These are phyloP conservation scores for Cryptosporidium xiaoi DNA, from an alignment of 169 alveolate genomes.

Conservation along the genomic window DNA sequence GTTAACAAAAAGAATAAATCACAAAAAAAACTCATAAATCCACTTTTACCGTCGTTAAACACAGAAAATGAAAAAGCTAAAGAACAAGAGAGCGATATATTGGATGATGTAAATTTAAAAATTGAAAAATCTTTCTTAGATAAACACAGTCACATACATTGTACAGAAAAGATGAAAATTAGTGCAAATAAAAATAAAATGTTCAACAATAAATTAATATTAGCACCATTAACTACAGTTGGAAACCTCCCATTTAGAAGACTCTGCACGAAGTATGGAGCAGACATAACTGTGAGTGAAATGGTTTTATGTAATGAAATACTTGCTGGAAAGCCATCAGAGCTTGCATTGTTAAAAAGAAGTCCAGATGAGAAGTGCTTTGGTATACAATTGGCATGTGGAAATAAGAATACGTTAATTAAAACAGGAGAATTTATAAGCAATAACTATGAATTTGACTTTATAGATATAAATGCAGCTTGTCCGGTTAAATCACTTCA, in stretches of 20 bases:
- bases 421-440: conserved; percentile 76
- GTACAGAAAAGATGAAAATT: conserved; percentile 1
- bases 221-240: conserved; percentile 84
- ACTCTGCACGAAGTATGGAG: conserved; percentile 75
- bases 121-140: neutral
- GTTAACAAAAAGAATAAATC: neutral
- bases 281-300: conserved; percentile 79
- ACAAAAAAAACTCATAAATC: neutral
- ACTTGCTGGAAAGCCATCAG: conserved; percentile 82
- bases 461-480: conserved; percentile 84
- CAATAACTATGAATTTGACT: conserved; percentile 77
- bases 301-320: conserved; percentile 84
- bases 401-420: conserved; percentile 76
- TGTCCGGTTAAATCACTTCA: conserved; percentile 87
- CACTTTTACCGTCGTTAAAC: neutral
- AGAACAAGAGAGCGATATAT: neutral
- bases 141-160: neutral
- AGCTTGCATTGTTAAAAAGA: conserved; percentile 82
- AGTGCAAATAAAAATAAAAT: neutral
- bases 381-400: conserved; percentile 85
- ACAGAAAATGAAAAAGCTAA: neutral
- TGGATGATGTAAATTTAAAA: neutral
- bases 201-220: conserved; percentile 35
- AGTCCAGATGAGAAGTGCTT: conserved; percentile 82
- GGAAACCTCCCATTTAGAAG: conserved; percentile 83